Base-by-base conservation (phyloP, 106 monocot species). In the Allium cepa region DNA sequence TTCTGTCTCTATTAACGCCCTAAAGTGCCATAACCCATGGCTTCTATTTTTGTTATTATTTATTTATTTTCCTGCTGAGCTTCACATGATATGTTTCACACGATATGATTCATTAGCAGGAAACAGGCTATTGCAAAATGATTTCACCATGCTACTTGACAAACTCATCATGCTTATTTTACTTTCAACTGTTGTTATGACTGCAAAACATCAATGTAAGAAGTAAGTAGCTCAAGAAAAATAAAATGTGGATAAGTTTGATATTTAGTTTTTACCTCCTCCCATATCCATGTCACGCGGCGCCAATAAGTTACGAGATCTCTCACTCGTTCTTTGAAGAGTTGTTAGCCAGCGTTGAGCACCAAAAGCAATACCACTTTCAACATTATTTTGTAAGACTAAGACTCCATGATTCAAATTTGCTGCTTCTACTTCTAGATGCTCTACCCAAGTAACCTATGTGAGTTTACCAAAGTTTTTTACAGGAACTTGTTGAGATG, bases 151-250 rank as follows among this genome's bases (percentile, higher is more conserved):
- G 14, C 80, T 76, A 68, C 91, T 87, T 0, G 90, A 77, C 48
- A 91, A 76, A 75, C 73, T 83, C 85, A 94, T 83, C 78, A 88
- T 74, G 67, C 80, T 91, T 67, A 74, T 80, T 77, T 69, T 91
- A 22, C 75, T 83, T 11, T 81, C 88, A 8, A 72, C 57, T 8
- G 79, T 69, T 11, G 68, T 77, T 5, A 64, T 64, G 64, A 71
- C 81, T 79, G 74, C 50, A 55, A 55, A 53, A 13, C 9, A 22
- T 5, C 12, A 1, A 36, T 53, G 52, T 13, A 53, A 53, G 52
- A 53, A 53, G 52, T 53, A 53, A 53, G 52, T 53, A 53, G 13
- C 13, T 53, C 52, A 53, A 53, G 9, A 10, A 9, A 53, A 53
- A 9, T 53, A 53, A 53, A 53, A 9, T 53, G 9, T 13, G 9